phyloP scores from a whole-genome alignment of 768 basidiomycete species.

The Termitomyces sp. region DNA sequence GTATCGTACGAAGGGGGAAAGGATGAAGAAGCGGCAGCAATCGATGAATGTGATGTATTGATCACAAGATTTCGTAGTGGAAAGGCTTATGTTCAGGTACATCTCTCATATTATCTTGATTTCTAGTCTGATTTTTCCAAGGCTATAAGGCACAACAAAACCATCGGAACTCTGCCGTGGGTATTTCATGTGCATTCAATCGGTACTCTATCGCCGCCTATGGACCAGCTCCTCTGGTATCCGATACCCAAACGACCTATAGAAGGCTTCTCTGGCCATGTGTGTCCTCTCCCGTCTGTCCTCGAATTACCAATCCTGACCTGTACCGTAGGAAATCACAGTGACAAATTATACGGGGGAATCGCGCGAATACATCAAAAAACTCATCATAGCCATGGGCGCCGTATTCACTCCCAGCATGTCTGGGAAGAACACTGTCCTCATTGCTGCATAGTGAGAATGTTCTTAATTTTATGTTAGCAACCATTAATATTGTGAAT shows the following conservation, averaged over 20 bases:
- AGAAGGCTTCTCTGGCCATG: constrained; percentile 57
- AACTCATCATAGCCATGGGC: constrained; percentile 73
- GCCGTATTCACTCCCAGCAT: constrained; percentile 82
- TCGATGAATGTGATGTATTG: constrained; percentile 65
- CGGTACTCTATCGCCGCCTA: constrained; percentile 57
- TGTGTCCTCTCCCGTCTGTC: constrained; percentile 29
- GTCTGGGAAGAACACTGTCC: constrained; percentile 70
- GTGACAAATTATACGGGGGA: constrained; percentile 89
- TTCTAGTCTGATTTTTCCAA: constrained; percentile 22
- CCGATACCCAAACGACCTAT: constrained; percentile 66
- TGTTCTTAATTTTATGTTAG: not conserved
- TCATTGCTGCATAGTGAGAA: constrained; percentile 82
- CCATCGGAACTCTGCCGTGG: constrained; percentile 82
- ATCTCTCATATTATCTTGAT: constrained; percentile 14
- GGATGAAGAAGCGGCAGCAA: constrained; percentile 27
- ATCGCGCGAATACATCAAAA: constrained; percentile 84
- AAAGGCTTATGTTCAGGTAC: constrained; percentile 66
- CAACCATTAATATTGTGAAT: not conserved
- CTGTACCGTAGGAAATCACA: constrained; percentile 58
- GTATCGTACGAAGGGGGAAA: constrained; percentile 29
- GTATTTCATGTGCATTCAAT: constrained; percentile 73
- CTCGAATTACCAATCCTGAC: constrained; percentile 5
- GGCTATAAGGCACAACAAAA: constrained; percentile 57
- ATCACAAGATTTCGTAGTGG: constrained; percentile 71
- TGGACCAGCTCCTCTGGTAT: constrained; percentile 81